Conservation (phyloP, 768 basidiomycete genomes). For the Pseudohyphozyma bogoriensis region DNA sequence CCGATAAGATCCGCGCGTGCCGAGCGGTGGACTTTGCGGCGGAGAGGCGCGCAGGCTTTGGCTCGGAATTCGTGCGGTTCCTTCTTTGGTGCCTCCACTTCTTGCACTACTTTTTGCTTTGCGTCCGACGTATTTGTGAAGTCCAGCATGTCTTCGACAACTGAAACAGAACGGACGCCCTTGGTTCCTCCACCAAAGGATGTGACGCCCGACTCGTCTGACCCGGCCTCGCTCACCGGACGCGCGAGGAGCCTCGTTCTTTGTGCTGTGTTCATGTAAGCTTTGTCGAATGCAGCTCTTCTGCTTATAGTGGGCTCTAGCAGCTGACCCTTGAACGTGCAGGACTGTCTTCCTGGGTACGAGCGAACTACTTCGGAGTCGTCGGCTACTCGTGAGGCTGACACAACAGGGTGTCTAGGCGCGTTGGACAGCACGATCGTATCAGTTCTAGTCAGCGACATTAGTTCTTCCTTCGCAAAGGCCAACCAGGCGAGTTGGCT, state of each 20-base stretch:
- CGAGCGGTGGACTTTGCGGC: too few relatives aligned
- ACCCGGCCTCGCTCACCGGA: background rate
- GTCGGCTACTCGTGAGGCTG: background rate
- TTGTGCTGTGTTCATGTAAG: background rate
- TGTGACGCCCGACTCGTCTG: too few relatives aligned
- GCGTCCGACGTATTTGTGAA: too few relatives aligned
- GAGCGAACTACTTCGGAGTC: background rate
- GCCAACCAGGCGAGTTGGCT: slow-evolving; percentile 61
- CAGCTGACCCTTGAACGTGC: background rate
- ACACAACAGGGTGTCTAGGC: background rate
- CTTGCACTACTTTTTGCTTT: too few relatives aligned
- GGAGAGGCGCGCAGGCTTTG: too few relatives aligned
- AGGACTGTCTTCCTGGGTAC: background rate
- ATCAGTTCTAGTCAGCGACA: slow-evolving; percentile 20
- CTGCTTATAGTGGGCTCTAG: background rate
- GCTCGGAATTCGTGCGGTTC: too few relatives aligned
- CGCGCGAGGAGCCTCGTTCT: background rate
- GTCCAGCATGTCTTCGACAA: too few relatives aligned
- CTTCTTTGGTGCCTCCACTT: too few relatives aligned
- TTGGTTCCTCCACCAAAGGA: too few relatives aligned
- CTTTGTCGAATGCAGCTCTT: background rate
- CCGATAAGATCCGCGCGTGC: too few relatives aligned
- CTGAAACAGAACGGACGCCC: too few relatives aligned
- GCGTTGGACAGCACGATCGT: slow-evolving; percentile 16
- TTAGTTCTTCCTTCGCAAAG: slow-evolving; percentile 26